phyloP scores from a whole-genome alignment of 1,284 basidiomycete genomes.

The Anthracocystis panici-leucophaei region DNA sequence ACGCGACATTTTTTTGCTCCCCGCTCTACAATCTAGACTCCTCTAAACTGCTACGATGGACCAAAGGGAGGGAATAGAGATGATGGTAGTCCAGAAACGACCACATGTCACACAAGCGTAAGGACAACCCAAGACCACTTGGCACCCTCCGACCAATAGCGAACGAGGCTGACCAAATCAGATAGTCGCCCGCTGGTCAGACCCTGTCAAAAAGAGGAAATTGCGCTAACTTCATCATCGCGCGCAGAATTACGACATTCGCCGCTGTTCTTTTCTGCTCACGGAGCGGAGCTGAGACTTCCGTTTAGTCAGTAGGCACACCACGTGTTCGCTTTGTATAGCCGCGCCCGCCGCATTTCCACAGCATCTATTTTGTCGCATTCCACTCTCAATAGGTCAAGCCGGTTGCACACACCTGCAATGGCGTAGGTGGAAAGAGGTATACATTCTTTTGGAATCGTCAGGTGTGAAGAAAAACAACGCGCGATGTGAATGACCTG shows the following conservation, averaged over 20 bases:
- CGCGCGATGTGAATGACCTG: background rate
- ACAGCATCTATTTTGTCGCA: background rate
- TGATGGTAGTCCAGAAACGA: background rate
- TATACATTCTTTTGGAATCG: background rate
- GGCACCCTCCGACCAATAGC: background rate
- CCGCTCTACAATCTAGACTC: background rate
- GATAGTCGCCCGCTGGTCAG: too few species aligned
- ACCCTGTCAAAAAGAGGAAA: background rate
- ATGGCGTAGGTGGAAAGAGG: background rate
- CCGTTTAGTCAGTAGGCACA: background rate
- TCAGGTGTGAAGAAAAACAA: background rate
- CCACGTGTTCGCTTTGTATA: conserved; percentile 3
- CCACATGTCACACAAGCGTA: too few species aligned
- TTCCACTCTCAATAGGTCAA: background rate
- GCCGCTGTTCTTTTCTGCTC: too few species aligned
- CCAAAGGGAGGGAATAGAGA: background rate
- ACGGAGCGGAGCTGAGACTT: conserved; percentile 3
- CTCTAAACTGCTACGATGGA: background rate
- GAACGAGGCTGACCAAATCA: conserved; percentile 2
- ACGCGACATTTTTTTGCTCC: background rate
- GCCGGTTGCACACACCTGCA: too few species aligned
- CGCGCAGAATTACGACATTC: too few species aligned
- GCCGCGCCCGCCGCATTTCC: background rate
- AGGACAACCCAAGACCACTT: too few species aligned
- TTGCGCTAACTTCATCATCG: conserved; percentile 2